phyloP scores from a whole-genome alignment of 2,329 filamentous ascomycete species.

The Epicoccum nigrum region DNA sequence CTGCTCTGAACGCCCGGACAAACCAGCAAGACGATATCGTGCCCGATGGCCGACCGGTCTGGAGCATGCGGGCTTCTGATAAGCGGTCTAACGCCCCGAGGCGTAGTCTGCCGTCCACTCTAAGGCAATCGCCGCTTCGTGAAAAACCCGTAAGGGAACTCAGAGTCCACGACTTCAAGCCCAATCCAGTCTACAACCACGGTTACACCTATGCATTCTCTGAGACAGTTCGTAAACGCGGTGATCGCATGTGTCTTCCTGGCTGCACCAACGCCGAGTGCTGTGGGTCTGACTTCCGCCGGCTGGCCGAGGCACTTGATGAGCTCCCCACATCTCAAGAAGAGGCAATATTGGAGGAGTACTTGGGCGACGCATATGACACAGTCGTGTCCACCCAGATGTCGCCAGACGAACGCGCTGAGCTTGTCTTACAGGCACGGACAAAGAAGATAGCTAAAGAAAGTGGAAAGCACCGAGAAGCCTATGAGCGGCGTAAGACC shows the following conservation, averaged over 20 bases:
- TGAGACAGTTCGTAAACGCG: slow-evolving; percentile 74
- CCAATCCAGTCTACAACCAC: slow-evolving; percentile 75
- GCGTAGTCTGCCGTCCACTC: slow-evolving; percentile 5
- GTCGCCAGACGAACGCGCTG: slow-evolving; percentile 65
- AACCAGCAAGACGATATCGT: slow-evolving; percentile 14
- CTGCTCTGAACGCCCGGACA: slow-evolving; percentile 5
- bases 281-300: slow-evolving; percentile 73
- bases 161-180: slow-evolving; percentile 75
- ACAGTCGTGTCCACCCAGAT: slow-evolving; percentile 53
- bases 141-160: slow-evolving; percentile 64
- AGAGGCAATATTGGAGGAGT: slow-evolving; percentile 58
- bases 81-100: slow-evolving; percentile 19
- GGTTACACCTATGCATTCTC: slow-evolving; percentile 74
- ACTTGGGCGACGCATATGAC: slow-evolving; percentile 55
- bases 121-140: slow-evolving; percentile 49
- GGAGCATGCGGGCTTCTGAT: slow-evolving; percentile 27
- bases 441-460: slow-evolving; percentile 74
- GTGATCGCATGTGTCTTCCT: slow-evolving; percentile 71
- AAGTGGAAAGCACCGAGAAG: slow-evolving; percentile 77
- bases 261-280: slow-evolving; percentile 79
- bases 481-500: slow-evolving; percentile 71
- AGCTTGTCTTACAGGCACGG: slow-evolving; percentile 76
- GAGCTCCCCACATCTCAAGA: slow-evolving; percentile 44
- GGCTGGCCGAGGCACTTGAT: slow-evolving; percentile 60
- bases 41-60: slow-evolving; percentile 29